phyloP scores from a whole-genome alignment of 2,329 filamentous ascomycete species.

The Exophiala sp. region DNA sequence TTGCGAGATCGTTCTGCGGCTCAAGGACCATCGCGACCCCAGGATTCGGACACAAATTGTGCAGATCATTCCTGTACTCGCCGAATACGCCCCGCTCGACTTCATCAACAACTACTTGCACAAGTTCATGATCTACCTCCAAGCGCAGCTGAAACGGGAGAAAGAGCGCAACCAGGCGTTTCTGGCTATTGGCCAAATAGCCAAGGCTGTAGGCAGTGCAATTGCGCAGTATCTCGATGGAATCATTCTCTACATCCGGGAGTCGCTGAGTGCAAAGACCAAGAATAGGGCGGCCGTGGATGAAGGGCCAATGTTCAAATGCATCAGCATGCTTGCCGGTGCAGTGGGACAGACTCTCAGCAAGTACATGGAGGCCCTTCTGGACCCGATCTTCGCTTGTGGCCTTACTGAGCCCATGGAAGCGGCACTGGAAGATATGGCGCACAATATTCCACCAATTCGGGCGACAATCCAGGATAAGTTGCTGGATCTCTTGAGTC shows the following conservation, averaged over 20 bases:
- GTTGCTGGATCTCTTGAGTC: constrained; percentile 86
- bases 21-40: constrained; percentile 85
- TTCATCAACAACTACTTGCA: constrained; percentile 85
- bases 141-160: constrained; percentile 87
- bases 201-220: constrained; percentile 89
- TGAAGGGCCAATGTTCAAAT: constrained; percentile 82
- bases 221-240: constrained; percentile 94
- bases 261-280: constrained; percentile 48
- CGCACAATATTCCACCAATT: constrained; percentile 94
- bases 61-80: constrained; percentile 82
- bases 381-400: constrained; percentile 95
- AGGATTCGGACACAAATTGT: constrained; percentile 87
- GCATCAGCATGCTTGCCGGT: constrained; percentile 91
- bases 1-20: constrained; percentile 85
- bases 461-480: constrained; percentile 90
- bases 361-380: constrained; percentile 94
- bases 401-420: constrained; percentile 90
- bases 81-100: constrained; percentile 83
- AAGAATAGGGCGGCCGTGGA: constrained; percentile 51
- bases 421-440: constrained; percentile 95
- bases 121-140: constrained; percentile 94
- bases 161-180: constrained; percentile 93
- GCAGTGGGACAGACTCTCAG: constrained; percentile 93
- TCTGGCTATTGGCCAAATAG: constrained; percentile 90
- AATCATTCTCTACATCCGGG: constrained; percentile 86